Evolutionary conservation across 1,284 basidiomycete genomes (phyloP).

Genomic region (Sporisorium reilianum): DNA sequence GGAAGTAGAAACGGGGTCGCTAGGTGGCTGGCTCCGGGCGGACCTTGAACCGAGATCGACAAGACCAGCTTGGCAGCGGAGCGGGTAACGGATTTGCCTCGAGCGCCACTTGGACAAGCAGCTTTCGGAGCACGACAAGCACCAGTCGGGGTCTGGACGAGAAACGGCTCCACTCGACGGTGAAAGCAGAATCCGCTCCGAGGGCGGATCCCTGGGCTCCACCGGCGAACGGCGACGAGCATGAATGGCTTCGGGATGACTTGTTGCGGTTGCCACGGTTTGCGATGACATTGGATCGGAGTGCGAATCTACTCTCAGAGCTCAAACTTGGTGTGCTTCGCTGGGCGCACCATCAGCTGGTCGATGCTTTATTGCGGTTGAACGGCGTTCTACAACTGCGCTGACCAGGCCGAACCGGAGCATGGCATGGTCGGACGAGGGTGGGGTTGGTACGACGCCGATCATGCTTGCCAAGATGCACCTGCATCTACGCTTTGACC

Average conservation of each 20-base stretch:
- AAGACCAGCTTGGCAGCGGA: conserved; percentile 4
- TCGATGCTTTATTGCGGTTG: not conserved
- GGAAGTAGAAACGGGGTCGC: too few species aligned
- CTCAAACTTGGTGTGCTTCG: not conserved
- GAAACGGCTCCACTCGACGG: not conserved
- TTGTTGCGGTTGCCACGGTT: conserved; percentile 24
- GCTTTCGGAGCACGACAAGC: not conserved
- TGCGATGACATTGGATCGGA: conserved; percentile 29
- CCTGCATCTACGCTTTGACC: not conserved
- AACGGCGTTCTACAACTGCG: conserved; percentile 1
- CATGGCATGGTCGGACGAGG: not conserved
- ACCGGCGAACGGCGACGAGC: not conserved
- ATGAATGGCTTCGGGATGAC: conserved; percentile 18
- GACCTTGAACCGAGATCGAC: conserved; percentile 19
- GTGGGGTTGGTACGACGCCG: not conserved
- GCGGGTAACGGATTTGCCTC: too few species aligned
- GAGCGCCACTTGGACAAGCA: not conserved
- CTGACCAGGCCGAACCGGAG: too few species aligned
- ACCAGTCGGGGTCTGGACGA: not conserved
- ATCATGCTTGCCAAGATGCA: not conserved
- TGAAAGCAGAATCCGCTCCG: not conserved
- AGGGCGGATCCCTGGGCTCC: too few species aligned
- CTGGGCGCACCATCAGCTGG: not conserved
- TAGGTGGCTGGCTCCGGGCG: not conserved
- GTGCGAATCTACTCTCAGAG: conserved; percentile 7